Conservation (phyloP, 202 grass and related monocot genomes). For the Setaria italica region DNA sequence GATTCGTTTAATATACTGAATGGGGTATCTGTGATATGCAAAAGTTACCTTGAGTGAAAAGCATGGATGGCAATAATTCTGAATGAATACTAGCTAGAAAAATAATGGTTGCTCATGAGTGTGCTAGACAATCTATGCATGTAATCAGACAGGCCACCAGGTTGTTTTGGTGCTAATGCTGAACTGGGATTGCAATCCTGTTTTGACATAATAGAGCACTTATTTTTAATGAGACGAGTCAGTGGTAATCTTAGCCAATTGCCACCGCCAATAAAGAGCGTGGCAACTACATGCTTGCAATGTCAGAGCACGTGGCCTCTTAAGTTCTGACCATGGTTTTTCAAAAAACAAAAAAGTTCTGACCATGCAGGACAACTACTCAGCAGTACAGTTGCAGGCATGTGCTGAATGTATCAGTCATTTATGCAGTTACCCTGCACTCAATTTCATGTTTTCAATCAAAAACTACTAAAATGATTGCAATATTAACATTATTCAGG, state of each 20-base stretch:
- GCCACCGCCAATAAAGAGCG: conserved; percentile 24
- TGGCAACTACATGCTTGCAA: conserved; percentile 3
- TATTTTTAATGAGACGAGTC: not conserved
- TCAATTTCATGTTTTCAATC: not conserved
- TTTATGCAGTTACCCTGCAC: conserved; percentile 26
- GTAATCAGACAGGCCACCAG: not conserved
- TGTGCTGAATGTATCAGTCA: conserved; percentile 8
- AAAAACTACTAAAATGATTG: conserved; percentile 37
- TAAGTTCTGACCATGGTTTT: conserved; percentile 1
- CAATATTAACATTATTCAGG: not conserved
- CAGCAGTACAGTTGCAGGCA: conserved; percentile 10
- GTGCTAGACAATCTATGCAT: not conserved
- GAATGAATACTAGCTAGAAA: conserved; percentile 25
- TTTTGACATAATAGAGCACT: conserved; percentile 1
- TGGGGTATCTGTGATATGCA: conserved; percentile 34
- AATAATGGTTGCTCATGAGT: not conserved
- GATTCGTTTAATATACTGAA: conserved; percentile 29
- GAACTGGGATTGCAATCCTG: not conserved
- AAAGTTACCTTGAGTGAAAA: conserved; percentile 29
- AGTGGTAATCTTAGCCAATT: not conserved
- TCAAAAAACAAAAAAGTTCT: not conserved
- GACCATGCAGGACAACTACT: conserved; percentile 28
- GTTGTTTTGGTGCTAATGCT: not conserved
- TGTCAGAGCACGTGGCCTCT: not conserved
- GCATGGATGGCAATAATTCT: conserved; percentile 32